Evolutionary conservation across 805 yeast species (phyloP).

Genomic region (Ascoidea asiatica): DNA sequence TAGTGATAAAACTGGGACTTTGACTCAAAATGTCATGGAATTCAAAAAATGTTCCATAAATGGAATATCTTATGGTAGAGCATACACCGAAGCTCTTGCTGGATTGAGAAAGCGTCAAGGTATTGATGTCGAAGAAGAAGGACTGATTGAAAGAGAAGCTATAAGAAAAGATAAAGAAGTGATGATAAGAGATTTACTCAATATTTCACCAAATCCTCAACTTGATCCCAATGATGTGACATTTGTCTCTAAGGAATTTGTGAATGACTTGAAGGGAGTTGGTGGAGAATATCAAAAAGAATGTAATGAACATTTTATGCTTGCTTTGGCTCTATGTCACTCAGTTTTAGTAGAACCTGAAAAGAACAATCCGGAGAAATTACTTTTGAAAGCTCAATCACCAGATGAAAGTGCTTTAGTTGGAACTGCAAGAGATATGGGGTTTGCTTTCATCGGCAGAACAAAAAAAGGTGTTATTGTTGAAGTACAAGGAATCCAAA

Average conservation of each 20-base stretch:
- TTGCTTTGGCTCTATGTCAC: conserved; percentile 66
- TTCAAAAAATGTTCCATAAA: conserved; percentile 69
- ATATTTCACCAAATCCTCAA: conserved; percentile 23
- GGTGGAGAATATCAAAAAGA: conserved; percentile 38
- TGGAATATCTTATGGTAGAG: conserved; percentile 62
- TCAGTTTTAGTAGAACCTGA: conserved; percentile 62
- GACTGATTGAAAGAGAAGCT: conserved; percentile 32
- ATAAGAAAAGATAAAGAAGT: conserved; percentile 42
- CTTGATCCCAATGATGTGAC: conserved; percentile 49
- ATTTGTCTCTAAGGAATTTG: conserved; percentile 54
- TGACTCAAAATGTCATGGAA: conserved; percentile 79
- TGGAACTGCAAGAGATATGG: conserved; percentile 67
- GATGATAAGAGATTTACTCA: conserved; percentile 38
- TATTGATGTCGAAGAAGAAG: conserved; percentile 53
- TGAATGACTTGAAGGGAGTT: conserved; percentile 42
- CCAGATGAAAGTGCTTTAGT: conserved; percentile 86
- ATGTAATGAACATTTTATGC: conserved; percentile 61
- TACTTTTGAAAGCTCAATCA: conserved; percentile 60
- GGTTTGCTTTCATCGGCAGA: conserved; percentile 50
- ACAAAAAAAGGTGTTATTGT: conserved; percentile 58
- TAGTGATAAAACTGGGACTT: conserved; percentile 76
- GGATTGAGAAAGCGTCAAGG: conserved; percentile 74
- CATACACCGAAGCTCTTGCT: conserved; percentile 73
- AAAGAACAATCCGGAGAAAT: conserved; percentile 40
- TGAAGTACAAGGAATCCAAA: conserved; percentile 54